phyloP scores from a whole-genome alignment of 176 grass and related monocot genomes.

The Saccharum officinarum region DNA sequence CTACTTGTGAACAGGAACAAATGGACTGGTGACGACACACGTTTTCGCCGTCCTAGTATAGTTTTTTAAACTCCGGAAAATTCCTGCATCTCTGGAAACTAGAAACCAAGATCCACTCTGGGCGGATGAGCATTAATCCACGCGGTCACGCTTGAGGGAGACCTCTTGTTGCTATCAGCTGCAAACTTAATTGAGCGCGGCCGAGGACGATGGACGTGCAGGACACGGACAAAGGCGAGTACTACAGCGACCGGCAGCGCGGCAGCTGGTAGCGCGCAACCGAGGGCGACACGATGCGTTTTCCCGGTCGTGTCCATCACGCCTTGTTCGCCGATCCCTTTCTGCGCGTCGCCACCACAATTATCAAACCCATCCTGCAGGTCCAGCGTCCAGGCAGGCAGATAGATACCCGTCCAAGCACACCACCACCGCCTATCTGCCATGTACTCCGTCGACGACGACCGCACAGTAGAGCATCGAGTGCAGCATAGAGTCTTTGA shows the following conservation, averaged over 20 bases:
- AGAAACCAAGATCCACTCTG: too few species aligned
- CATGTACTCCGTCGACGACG: neutral
- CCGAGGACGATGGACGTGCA: too few species aligned
- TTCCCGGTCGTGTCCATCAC: conserved; percentile 1
- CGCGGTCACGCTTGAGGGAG: neutral
- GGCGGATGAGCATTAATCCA: too few species aligned
- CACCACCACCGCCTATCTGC: neutral
- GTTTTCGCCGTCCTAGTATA: too few species aligned
- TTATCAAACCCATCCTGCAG: neutral
- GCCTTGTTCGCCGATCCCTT: conserved; percentile 28
- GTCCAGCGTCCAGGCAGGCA: neutral
- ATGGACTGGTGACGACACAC: too few species aligned
- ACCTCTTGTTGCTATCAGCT: too few species aligned
- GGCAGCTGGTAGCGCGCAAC: neutral
- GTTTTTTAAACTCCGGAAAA: too few species aligned
- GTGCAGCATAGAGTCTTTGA: neutral
- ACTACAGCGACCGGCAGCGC: neutral
- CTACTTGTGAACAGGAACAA: too few species aligned
- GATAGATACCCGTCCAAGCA: neutral
- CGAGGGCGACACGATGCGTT: neutral
- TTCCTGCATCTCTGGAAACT: too few species aligned
- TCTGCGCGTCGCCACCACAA: too few species aligned
- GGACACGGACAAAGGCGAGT: neutral
- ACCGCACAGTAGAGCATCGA: neutral
- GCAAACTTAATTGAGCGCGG: too few species aligned